Percentiles rank a stretch among this genome's conserved stretches.
These are phyloP conservation scores for Centaurea solstitialis DNA, from an alignment of 129 eudicot genomes.

Conservation along the genomic window DNA sequence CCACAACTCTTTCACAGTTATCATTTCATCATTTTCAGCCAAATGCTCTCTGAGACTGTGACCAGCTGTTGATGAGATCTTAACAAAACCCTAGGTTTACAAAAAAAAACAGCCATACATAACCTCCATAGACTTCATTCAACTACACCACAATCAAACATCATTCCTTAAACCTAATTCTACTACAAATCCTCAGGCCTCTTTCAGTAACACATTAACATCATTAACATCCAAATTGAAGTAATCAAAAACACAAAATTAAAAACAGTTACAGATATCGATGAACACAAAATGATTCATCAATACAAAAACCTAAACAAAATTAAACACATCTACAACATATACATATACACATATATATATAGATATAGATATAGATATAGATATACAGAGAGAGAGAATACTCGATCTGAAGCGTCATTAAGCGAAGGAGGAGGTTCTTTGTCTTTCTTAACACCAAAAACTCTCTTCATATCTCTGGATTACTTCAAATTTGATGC, in stretches of 20 bases:
- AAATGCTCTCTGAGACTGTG: background rate
- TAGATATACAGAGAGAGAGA: background rate
- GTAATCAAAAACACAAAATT: background rate
- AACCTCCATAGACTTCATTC: background rate
- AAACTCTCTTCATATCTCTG: conserved; percentile 65
- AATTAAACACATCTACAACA: background rate
- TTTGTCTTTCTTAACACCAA: conserved; percentile 71
- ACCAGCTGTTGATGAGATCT: background rate
- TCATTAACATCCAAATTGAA: background rate
- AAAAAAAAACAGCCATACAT: background rate
- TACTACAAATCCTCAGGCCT: background rate
- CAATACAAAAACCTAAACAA: background rate
- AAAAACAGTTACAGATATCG: background rate
- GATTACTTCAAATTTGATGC: background rate
- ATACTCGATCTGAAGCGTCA: conserved; percentile 72
- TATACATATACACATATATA: background rate
- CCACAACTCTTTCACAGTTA: background rate
- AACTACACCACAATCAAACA: background rate
- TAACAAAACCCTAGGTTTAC: background rate
- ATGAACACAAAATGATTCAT: background rate
- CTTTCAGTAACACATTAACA: background rate
- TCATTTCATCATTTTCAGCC: background rate
- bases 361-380: background rate
- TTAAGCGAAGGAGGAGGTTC: conserved; percentile 69
- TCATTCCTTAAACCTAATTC: background rate